phyloP scores from a whole-genome alignment of 257 asterid species.

The Solanum clarkiae region DNA sequence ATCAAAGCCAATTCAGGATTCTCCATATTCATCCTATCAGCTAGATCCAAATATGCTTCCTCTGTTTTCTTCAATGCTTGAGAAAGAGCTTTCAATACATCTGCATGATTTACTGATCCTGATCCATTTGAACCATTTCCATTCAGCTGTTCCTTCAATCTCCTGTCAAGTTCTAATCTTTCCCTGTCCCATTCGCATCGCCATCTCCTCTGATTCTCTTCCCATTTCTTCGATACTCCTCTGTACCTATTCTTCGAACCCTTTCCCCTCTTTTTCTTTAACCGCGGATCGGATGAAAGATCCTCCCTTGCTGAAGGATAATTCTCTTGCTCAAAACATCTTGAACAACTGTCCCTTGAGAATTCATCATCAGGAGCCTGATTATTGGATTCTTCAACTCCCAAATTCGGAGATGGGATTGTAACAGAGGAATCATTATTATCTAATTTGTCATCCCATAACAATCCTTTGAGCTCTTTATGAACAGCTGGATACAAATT shows the following conservation, averaged over 20 bases:
- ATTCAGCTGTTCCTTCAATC: conserved; percentile 51
- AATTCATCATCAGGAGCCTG: conserved; percentile 8
- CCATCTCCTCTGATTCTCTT: conserved; percentile 87
- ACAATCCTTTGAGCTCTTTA: conserved; percentile 70
- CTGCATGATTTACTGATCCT: conserved; percentile 40
- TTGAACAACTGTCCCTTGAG: conserved; percentile 50
- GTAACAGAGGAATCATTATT: conserved; percentile 3
- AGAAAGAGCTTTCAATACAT: conserved; percentile 69
- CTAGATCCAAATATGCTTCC: conserved; percentile 63
- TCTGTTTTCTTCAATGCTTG: conserved; percentile 73
- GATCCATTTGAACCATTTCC: conserved; percentile 21
- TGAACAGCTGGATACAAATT: conserved; percentile 76
- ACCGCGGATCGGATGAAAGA: conserved; percentile 14
- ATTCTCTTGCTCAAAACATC: conserved; percentile 49
- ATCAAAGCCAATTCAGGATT: conserved; percentile 94
- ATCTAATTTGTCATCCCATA: conserved; percentile 70
- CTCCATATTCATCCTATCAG: conserved; percentile 68
- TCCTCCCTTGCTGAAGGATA: conserved; percentile 27
- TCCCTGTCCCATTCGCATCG: conserved; percentile 86
- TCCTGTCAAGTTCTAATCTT: conserved; percentile 78
- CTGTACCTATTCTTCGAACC: conserved; percentile 28
- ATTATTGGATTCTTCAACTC: conserved; percentile 1
- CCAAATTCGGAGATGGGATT: not conserved
- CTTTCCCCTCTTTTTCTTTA: conserved; percentile 27
- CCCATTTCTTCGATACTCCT: conserved; percentile 66